These are phyloP conservation scores for Botrytis elliptica DNA, from an alignment of 2,329 filamentous ascomycete species.

Conservation along the genomic window DNA sequence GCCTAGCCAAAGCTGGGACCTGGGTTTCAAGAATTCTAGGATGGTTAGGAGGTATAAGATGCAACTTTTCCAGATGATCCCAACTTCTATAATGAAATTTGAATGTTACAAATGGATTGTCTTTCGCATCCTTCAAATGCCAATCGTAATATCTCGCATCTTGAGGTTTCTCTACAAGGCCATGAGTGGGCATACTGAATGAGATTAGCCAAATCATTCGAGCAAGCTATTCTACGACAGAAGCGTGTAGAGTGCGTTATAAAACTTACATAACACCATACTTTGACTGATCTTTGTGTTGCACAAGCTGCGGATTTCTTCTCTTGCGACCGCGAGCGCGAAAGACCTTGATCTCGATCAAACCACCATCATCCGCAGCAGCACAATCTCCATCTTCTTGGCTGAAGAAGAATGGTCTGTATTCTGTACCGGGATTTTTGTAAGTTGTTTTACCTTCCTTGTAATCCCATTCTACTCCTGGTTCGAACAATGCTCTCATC, in stretches of 20 bases:
- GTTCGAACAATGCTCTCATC: slow-evolving; percentile 50
- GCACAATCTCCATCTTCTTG: slow-evolving; percentile 36
- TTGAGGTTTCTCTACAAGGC: slow-evolving; percentile 52
- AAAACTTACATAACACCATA: slow-evolving; percentile 54
- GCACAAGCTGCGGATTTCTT: slow-evolving; percentile 44
- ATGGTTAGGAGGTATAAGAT: slow-evolving; percentile 43
- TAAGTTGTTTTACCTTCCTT: slow-evolving; percentile 40
- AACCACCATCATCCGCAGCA: slow-evolving; percentile 52
- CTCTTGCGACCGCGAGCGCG: slow-evolving; percentile 50
- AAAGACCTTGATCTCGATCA: slow-evolving; percentile 55
- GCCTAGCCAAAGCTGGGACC: slow-evolving; percentile 9
- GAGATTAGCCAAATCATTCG: background rate
- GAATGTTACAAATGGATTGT: slow-evolving; percentile 54
- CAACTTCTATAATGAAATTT: slow-evolving; percentile 57
- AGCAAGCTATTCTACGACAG: background rate
- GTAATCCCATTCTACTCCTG: slow-evolving; percentile 45
- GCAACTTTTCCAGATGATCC: slow-evolving; percentile 49
- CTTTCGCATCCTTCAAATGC: slow-evolving; percentile 50
- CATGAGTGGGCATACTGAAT: slow-evolving; percentile 51
- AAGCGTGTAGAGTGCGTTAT: background rate
- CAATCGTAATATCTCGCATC: slow-evolving; percentile 54
- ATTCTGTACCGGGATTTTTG: slow-evolving; percentile 46
- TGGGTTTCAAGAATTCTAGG: slow-evolving; percentile 21
- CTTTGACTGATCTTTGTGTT: slow-evolving; percentile 48
- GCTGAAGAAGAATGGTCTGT: slow-evolving; percentile 51